These are phyloP conservation scores for Fusarium chlamydosporum DNA, from an alignment of 2,329 filamentous ascomycete genomes.

Conservation along the genomic window DNA sequence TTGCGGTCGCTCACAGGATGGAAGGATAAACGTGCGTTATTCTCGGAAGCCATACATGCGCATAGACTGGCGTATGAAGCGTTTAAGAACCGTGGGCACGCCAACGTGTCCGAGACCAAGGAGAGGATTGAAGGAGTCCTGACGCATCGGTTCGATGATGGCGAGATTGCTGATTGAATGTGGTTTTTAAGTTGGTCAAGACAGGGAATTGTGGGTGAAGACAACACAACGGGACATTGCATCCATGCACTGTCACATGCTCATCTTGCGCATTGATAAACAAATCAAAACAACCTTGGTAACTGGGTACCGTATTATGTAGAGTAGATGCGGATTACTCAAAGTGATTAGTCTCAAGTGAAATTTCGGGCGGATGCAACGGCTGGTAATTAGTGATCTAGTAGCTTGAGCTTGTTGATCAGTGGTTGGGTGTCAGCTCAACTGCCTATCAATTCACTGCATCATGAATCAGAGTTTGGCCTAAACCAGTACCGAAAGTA, in stretches of 20 bases:
- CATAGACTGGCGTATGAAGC: conserved; percentile 59
- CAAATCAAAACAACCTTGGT: not conserved
- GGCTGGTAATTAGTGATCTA: not conserved
- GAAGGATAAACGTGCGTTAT: conserved; percentile 56
- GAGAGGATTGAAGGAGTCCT: conserved; percentile 25
- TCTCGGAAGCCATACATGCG: conserved; percentile 55
- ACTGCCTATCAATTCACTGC: conserved; percentile 9
- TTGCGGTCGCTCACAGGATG: conserved; percentile 59
- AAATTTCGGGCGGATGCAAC: not conserved
- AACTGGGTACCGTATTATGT: not conserved
- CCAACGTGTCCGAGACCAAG: conserved; percentile 33
- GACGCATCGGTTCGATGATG: not conserved
- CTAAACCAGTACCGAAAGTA: conserved; percentile 6
- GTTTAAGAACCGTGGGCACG: conserved; percentile 22
- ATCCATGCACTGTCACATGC: not conserved
- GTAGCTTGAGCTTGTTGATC: not conserved
- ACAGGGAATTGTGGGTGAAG: not conserved
- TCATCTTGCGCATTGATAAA: not conserved
- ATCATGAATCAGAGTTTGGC: conserved; percentile 13
- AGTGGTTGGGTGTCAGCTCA: not conserved
- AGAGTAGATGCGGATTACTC: too few species aligned
- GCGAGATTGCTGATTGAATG: not conserved
- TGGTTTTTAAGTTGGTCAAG: not conserved
- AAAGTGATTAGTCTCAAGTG: not conserved
- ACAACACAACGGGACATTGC: too few species aligned